Percentiles rank a stretch among this genome's conserved stretches.
Evolutionary conservation across 768 basidiomycete genomes (phyloP).

Genomic region (Pleurotus platypus): DNA sequence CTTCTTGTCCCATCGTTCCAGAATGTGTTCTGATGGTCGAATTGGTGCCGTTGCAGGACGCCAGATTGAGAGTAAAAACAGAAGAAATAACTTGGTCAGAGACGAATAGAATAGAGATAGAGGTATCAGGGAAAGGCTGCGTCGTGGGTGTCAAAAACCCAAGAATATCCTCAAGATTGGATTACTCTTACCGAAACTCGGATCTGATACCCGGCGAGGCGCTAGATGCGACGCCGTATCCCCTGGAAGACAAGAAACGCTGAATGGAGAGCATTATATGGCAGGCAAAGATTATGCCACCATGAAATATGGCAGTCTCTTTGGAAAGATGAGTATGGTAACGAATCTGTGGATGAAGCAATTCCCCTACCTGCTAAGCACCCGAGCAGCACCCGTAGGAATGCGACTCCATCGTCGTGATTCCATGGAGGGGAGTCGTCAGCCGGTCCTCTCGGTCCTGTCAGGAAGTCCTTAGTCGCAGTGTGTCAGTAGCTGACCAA

Average conservation of each 20-base stretch:
- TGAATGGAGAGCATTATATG: slow-evolving; percentile 44
- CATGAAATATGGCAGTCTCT: slow-evolving; percentile 79
- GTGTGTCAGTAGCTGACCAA: not conserved
- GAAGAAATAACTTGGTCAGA: slow-evolving; percentile 76
- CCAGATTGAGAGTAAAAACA: slow-evolving; percentile 84
- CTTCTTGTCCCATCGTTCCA: slow-evolving; percentile 18
- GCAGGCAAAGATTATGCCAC: slow-evolving; percentile 58
- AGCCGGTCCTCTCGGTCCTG: slow-evolving; percentile 37
- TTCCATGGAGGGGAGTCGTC: slow-evolving; percentile 46
- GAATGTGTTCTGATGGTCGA: not conserved
- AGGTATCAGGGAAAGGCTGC: slow-evolving; percentile 69
- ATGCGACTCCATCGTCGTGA: slow-evolving; percentile 40
- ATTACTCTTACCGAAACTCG: slow-evolving; percentile 54
- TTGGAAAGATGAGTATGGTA: slow-evolving; percentile 1
- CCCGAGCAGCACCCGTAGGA: slow-evolving; percentile 60
- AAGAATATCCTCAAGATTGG: not conserved
- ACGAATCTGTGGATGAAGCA: not conserved
- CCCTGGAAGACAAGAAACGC: slow-evolving; percentile 18
- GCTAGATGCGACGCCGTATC: not conserved
- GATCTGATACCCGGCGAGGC: slow-evolving; percentile 47
- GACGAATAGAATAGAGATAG: slow-evolving; percentile 83
- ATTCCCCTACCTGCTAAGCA: slow-evolving; percentile 53
- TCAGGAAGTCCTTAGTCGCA: not conserved
- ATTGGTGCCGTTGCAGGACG: slow-evolving; percentile 36
- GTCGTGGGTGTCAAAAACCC: not conserved